A percentile compares a stretch with the other conserved stretches of the same genome.
These are phyloP conservation scores for Umbelopsis isabellina DNA, from an alignment of 192 early-diverging fungal genomes.

Conservation along the genomic window DNA sequence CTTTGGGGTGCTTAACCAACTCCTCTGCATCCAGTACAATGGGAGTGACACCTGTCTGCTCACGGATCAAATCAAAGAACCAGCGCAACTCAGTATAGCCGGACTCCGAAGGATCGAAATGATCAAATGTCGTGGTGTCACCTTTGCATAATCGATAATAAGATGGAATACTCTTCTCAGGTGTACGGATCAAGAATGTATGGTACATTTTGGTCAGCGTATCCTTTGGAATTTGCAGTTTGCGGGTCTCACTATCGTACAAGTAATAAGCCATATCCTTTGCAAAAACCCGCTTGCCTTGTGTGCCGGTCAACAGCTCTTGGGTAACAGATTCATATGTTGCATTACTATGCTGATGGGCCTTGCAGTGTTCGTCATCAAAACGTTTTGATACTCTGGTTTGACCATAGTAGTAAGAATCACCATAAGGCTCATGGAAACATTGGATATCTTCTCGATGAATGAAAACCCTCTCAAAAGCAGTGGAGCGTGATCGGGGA, in stretches of 20 bases:
- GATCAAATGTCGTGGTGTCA: constrained; percentile 10
- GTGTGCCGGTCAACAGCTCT: constrained; percentile 2
- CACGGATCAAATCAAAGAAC: constrained; percentile 1
- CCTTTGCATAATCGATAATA: constrained; percentile 17
- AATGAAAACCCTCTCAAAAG: constrained; percentile 11
- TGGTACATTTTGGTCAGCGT: constrained; percentile 10
- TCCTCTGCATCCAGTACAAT: constrained; percentile 20
- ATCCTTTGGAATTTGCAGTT: neutral
- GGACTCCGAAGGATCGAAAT: constrained; percentile 12
- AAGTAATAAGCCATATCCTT: constrained; percentile 21
- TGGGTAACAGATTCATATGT: constrained; percentile 14
- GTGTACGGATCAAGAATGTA: constrained; percentile 14
- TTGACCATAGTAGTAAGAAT: constrained; percentile 20
- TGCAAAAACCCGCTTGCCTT: constrained; percentile 18
- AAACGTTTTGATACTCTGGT: neutral
- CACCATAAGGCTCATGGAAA: constrained; percentile 17
- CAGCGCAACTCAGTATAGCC: constrained; percentile 4
- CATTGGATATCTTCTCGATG: constrained; percentile 3
- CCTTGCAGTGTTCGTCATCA: neutral
- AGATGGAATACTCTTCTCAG: constrained; percentile 5
- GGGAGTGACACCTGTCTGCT: neutral
- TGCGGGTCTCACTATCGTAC: neutral
- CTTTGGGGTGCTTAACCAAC: constrained; percentile 5
- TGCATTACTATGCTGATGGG: neutral
- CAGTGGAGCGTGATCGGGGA: constrained; percentile 11